These are phyloP conservation scores for Davidsoniella neocaledoniae DNA, from an alignment of 2,329 filamentous ascomycete genomes.

Conservation along the genomic window DNA sequence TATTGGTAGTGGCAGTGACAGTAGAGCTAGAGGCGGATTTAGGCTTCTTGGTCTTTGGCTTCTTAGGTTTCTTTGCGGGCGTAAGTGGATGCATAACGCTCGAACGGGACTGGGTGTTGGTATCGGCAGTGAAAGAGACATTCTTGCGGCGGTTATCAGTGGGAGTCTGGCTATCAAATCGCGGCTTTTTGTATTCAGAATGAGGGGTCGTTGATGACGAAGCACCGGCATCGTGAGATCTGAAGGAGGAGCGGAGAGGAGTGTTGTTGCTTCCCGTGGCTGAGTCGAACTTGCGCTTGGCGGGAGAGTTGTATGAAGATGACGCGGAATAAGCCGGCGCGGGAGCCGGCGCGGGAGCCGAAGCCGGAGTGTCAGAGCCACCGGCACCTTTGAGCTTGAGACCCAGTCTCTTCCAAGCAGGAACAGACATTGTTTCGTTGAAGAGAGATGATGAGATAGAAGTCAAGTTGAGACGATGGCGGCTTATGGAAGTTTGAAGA, in stretches of 20 bases:
- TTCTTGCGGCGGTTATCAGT: slow-evolving; percentile 25
- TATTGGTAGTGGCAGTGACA: slow-evolving; percentile 22
- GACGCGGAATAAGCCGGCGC: neutral
- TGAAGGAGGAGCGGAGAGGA: slow-evolving; percentile 8
- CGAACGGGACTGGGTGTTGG: slow-evolving; percentile 19
- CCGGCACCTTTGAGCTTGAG: slow-evolving; percentile 37
- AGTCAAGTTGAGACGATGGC: neutral
- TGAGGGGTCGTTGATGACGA: slow-evolving; percentile 14
- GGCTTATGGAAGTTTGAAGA: neutral
- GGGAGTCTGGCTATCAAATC: slow-evolving; percentile 13
- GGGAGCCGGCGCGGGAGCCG: neutral
- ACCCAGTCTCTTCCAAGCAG: slow-evolving; percentile 46
- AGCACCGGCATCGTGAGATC: slow-evolving; percentile 10
- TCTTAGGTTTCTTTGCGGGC: slow-evolving; percentile 19
- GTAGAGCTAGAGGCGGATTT: slow-evolving; percentile 20
- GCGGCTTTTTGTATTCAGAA: slow-evolving; percentile 18
- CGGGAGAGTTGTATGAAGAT: slow-evolving; percentile 14
- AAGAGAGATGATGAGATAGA: slow-evolving; percentile 2
- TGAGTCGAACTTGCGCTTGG: slow-evolving; percentile 21
- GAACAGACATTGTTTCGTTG: slow-evolving; percentile 30
- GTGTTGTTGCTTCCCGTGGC: slow-evolving; percentile 7
- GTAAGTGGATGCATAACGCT: slow-evolving; percentile 14
- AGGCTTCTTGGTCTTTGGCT: slow-evolving; percentile 23
- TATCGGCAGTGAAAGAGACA: slow-evolving; percentile 31
- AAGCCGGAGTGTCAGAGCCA: slow-evolving; percentile 19